Base-by-base conservation (phyloP, 148 eudicot species). In the Simmondsia chinensis region DNA sequence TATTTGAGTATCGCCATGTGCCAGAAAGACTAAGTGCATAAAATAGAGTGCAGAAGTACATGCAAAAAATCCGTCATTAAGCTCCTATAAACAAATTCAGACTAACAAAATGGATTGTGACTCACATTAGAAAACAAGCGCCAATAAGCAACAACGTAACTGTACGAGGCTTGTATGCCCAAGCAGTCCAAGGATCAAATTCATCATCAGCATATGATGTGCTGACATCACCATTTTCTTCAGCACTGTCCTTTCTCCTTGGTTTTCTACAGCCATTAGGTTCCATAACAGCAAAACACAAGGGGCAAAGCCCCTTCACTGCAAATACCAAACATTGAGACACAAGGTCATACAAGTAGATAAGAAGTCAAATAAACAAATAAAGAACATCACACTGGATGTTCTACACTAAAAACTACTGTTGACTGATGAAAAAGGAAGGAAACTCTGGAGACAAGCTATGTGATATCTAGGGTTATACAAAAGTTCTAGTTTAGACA, bases 141-240 rank as follows among this genome's bases (percentile, higher is more conserved):
- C 99, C 99, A 64, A 86, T 60, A 46, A 91, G 75, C 55, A 91
- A 71, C 47, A 86, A 58, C 15, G 99, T 65, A 19, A 91, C 73
- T 13, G 99, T 86, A 22, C 74, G 99, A 59, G 99, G 99, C 64
- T 59, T 85, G 64, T 86, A 85, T 27, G 95, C 95, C 99, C 95
- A 91, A 35, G 95, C 89, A 20, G 99, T 91, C 99, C 99, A 91
- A 9, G 99, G 99, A 52, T 91, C 99, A 60, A 78, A 65, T 45
- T 91, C 95, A 50, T 79, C 87, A 36, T 68, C 86, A 42, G 33
- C 50, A 41, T 22, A 43, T 53, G 58, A 61, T 59, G 70, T 49
- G 40, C 64, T 56, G 20, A 43, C 50, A 39, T 59, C 76, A 23
- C 88, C 94, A 72, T 91, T 85, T 68, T 55, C 70, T 30, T 61